Conservation (phyloP, 371 early-diverging fungal genomes). For the Lichtheimia corymbifera region DNA sequence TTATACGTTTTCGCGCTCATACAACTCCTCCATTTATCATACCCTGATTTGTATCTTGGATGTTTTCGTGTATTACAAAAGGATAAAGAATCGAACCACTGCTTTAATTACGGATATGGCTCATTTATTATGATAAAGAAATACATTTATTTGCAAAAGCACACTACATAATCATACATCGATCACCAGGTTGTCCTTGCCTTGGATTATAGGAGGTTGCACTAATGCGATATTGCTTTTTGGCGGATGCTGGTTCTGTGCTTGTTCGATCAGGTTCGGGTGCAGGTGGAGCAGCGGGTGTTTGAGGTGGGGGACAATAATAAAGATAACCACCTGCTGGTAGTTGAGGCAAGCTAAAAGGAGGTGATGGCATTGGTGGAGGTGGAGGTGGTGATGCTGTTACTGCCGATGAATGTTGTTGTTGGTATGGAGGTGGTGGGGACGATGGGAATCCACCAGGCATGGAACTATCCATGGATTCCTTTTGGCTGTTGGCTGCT, state of each 20-base stretch:
- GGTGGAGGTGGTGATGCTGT: conserved; percentile 4
- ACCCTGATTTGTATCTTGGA: too few relatives aligned
- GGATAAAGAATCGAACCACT: too few relatives aligned
- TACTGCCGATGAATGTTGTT: not conserved
- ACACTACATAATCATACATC: conserved; percentile 6
- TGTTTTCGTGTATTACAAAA: too few relatives aligned
- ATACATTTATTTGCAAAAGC: too few relatives aligned
- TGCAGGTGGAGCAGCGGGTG: not conserved
- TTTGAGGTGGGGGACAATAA: conserved; percentile 8
- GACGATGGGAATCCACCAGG: conserved; percentile 2
- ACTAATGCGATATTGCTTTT: not conserved
- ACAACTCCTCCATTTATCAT: too few relatives aligned
- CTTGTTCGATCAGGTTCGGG: not conserved
- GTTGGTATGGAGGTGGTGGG: not conserved
- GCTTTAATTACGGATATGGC: too few relatives aligned
- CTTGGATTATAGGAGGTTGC: conserved; percentile 9
- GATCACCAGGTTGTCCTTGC: conserved; percentile 7
- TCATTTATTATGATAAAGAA: too few relatives aligned
- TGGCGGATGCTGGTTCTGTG: not conserved
- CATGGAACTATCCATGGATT: not conserved
- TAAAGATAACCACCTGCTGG: conserved; percentile 12
- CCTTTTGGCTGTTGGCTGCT: not conserved
- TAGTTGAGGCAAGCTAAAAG: conserved; percentile 5
- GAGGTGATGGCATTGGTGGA: not conserved
- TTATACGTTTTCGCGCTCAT: too few relatives aligned